Percentiles rank a stretch among this genome's conserved stretches.
phyloP scores from a whole-genome alignment of 2,329 filamentous ascomycete genomes.

The Monosporascus sp. region DNA sequence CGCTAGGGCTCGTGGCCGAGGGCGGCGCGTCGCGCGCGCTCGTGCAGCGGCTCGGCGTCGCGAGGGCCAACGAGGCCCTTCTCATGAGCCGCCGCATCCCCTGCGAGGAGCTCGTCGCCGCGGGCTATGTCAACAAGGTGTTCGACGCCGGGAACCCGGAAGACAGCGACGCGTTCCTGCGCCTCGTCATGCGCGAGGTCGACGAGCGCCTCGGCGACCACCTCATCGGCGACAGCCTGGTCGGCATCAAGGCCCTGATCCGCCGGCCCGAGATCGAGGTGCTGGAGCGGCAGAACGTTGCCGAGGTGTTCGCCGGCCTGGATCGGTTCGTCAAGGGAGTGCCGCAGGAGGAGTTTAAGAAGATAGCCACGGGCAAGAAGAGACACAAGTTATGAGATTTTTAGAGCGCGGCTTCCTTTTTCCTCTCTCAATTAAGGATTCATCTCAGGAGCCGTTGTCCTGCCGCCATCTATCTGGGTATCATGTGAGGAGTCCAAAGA shows the following conservation, averaged over 20 bases:
- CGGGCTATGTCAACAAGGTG: constrained; percentile 83
- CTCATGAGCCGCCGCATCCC: constrained; percentile 80
- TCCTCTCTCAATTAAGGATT: background rate
- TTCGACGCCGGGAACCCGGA: constrained; percentile 52
- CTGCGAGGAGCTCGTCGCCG: constrained; percentile 65
- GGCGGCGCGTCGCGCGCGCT: constrained; percentile 76
- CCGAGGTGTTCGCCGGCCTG: constrained; percentile 81
- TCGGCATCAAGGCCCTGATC: constrained; percentile 81
- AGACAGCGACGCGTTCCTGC: constrained; percentile 64
- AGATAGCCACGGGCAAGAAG: constrained; percentile 82
- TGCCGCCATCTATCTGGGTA: constrained; percentile 8
- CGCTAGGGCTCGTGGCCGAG: constrained; percentile 84
- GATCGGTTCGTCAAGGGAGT: constrained; percentile 74
- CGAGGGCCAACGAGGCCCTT: constrained; percentile 85
- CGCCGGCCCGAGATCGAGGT: constrained; percentile 65
- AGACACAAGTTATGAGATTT: constrained; percentile 73
- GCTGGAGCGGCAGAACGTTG: constrained; percentile 71
- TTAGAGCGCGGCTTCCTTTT: background rate
- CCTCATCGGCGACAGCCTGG: constrained; percentile 70
- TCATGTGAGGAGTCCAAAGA: constrained; percentile 71
- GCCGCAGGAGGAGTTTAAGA: constrained; percentile 84
- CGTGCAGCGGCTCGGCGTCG: constrained; percentile 71
- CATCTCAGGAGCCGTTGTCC: background rate
- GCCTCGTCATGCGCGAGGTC: constrained; percentile 70
- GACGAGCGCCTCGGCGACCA: constrained; percentile 76